Evolutionary conservation across 2,329 filamentous ascomycete species (phyloP), one percentile per base, ranked within the genome.

Genomic region (Rachicladosporium sp.): DNA sequence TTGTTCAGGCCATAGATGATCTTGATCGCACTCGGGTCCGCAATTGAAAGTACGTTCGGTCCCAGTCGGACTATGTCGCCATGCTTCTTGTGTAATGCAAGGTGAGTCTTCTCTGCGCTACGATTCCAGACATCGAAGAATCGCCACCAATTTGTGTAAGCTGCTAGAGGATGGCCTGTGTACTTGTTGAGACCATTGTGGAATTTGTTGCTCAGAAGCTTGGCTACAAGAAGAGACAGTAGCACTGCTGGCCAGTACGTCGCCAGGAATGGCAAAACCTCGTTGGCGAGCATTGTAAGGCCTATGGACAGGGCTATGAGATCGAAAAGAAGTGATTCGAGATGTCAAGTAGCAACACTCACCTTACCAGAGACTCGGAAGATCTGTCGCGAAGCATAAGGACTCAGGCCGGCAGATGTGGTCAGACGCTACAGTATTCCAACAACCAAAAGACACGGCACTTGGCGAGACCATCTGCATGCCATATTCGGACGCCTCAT

Each of bases 1-100:
- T 88, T 88, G 57, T 88, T 89, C 33, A 89, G 61, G 0, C 83
- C 83, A 57, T 91, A 93, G 33, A 91, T 88, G 8, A 67, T 65
- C 60, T 82, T 83, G 49, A 89, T 66, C 0, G 82, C 81, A 43
- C 73, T 73, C 0, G 84, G 82, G 47, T 85, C 73, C 2, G 80
- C 73, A 52, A 91, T 86, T 0, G 80, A 85, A 1, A 91, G 60
- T 0, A 66, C 66, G 46, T 87, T 87, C 1, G 84, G 84, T 0
- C 82, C 84, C 3, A 87, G 61, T 1, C 84, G 71, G 1, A 91
- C 81, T 2, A 89, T 68, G 52, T 82, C 74, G 35, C 84, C 84
- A 61, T 85, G 69, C 50, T 83, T 70, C 10, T 70, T 68, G 55
- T 91, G 84, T 1, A 91, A 66, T 6, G 61, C 67, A 33, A 80